A percentile compares a stretch with the other conserved stretches of the same genome.
These are phyloP conservation scores for Fusarium sp. DNA, from an alignment of 2,329 filamentous ascomycete genomes.

Conservation along the genomic window DNA sequence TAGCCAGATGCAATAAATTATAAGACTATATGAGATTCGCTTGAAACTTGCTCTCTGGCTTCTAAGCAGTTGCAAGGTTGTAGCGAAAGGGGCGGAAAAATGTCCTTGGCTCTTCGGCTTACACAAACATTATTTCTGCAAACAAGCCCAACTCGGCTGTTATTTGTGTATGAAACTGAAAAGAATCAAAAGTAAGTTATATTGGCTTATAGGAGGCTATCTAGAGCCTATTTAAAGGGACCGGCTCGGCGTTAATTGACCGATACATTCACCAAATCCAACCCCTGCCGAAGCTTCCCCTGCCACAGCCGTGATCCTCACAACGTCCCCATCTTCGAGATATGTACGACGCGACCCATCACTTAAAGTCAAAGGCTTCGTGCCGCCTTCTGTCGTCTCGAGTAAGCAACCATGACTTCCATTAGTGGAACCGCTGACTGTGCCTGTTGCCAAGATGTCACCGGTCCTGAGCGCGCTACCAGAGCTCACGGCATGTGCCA, in stretches of 20 bases:
- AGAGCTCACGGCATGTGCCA: conserved; percentile 28
- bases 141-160: neutral
- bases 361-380: conserved; percentile 41
- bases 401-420: conserved; percentile 55
- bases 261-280: conserved; percentile 54
- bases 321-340: conserved; percentile 56
- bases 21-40: no score
- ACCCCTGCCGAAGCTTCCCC: conserved; percentile 57
- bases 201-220: neutral
- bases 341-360: conserved; percentile 50
- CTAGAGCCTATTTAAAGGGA: neutral
- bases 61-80: neutral
- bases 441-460: conserved; percentile 57
- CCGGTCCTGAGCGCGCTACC: conserved; percentile 40
- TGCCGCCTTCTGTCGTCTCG: conserved; percentile 54
- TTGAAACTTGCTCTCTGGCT: neutral
- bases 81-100: neutral
- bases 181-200: no score
- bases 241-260: conserved; percentile 24
- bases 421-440: conserved; percentile 51
- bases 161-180: neutral
- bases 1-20: neutral
- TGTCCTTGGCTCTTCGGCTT: neutral
- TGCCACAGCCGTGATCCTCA: conserved; percentile 52
- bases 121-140: neutral